Conservation (phyloP, 495 filamentous ascomycete species). For the Glonium stellatum region DNA sequence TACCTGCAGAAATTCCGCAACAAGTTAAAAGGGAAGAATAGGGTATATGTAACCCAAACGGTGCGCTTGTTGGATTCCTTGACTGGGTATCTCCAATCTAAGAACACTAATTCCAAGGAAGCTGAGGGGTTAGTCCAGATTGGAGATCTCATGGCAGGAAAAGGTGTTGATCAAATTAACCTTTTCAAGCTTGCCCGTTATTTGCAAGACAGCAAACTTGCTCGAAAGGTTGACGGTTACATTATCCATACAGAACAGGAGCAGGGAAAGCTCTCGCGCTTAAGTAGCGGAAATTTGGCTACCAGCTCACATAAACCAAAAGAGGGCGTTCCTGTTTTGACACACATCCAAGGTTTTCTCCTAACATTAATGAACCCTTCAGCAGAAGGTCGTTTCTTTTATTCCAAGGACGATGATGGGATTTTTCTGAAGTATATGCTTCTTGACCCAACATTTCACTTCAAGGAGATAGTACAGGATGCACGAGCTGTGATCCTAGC, state of each 20-base stretch:
- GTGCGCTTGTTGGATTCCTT: constrained; percentile 75
- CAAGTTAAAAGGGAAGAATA: constrained; percentile 83
- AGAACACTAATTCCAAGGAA: constrained; percentile 32
- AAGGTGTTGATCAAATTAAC: constrained; percentile 93
- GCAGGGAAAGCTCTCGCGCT: constrained; percentile 20
- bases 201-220: constrained; percentile 85
- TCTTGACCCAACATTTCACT: constrained; percentile 88
- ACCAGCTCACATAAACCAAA: neutral
- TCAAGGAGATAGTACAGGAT: constrained; percentile 78
- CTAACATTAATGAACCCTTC: constrained; percentile 80
- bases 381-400: constrained; percentile 81
- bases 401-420: constrained; percentile 48
- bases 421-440: constrained; percentile 76
- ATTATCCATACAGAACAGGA: constrained; percentile 51
- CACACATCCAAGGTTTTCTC: constrained; percentile 77
- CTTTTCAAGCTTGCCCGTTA: constrained; percentile 81
- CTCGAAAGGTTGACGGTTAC: constrained; percentile 91
- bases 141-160: constrained; percentile 66
- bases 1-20: constrained; percentile 87
- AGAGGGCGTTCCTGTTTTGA: constrained; percentile 64
- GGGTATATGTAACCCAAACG: constrained; percentile 83
- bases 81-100: constrained; percentile 53
- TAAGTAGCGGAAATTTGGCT: constrained; percentile 15
- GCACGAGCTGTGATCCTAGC: constrained; percentile 85
- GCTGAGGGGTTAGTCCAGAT: constrained; percentile 59